Evolutionary conservation across 2,329 filamentous ascomycete genomes (phyloP), one percentile per base, ranked within the genome.

Genomic region (Pyricularia pennisetigena): DNA sequence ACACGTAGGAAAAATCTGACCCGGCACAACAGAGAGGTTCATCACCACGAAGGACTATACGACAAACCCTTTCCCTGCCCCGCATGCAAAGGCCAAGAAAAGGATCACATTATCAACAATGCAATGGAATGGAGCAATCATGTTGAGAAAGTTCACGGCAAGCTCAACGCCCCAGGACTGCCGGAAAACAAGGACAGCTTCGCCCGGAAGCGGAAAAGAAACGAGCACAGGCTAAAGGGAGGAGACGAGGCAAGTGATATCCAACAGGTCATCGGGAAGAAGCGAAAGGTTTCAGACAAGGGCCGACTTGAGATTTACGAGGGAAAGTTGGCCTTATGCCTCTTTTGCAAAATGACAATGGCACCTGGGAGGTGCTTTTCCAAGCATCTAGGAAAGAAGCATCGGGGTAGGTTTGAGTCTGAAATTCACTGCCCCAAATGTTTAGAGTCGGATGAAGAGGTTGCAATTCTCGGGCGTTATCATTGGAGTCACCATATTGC

Each of bases 91-190:
- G 8, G 7, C 8, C 23, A 63, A 26, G 1, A 63, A 63, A 28
- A 29, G 14, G 26, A 23, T 65, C 63, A 65, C 26, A 54, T 54
- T 16, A 32, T 65, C 14, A 35, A 14, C 4, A 65, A 35, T 35
- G 16, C 63, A 23, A 23, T 23, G n/a, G 14, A 65, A 30, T 65
- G 63, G 63, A 65, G 16, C 63, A 28, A 65, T 12, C 29, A 65
- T 30, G 5, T 65, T 16, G 63, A 29, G 28, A 23, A 28, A 23
- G 5, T 30, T 30, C 29, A 65, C 63, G 63, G 63, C 63, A 35
- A 65, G n/a, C 26, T 23, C 14, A 65, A 65, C 28, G 63, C 63
- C 63, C 63, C 63, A 65, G 41, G 41, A 54, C 41, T 54, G 41
- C 41, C 41, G 41, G 41, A 54, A 54, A 54, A 54, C 5, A 54